Base-by-base conservation (phyloP, 129 eudicot species). In the Tagetes patula region DNA sequence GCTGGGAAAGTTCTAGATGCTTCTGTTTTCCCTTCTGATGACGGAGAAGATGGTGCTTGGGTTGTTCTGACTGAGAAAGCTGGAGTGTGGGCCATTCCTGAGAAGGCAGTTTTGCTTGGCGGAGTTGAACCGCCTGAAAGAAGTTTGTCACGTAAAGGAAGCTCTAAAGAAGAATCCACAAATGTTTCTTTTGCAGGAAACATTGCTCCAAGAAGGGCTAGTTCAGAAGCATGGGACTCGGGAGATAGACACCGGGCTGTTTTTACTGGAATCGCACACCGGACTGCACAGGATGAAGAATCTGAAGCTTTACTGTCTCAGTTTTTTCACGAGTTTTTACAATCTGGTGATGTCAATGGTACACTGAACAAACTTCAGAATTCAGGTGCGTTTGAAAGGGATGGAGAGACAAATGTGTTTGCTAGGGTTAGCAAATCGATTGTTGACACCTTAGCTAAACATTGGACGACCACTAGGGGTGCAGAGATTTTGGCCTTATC, bases 71-170 rank as follows among this genome's bases (percentile, higher is more conserved):
- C 98, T 3, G 96, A 90, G 84, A 94, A 88, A 82, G 98, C 98
- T 79, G 98, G 98, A 63, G 75, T 94, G 45, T 90, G 98, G 98
- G 91, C 92, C 59, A 94, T 94, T 52, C 98, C 96, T 56, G 98
- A 94, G 81, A 90, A 88, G 83, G 98, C 96, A 5, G 90, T 94
- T 82, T 69, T 94, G 72, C 85, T 94, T 70, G 98, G 98, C 63
- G 98, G 98, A 63, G 96, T 94, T 54, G 98, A 94, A 83, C 98
- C 98, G 14, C 98, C 96, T 10, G 98, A 94, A 82, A 81, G 96
- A 75, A 94, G 98, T 80, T 87, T 94, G 82, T 90, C 98, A 33
- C 96, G 96, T 52, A 93, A 93, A 79, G 98, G 98, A 41, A 93
- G 98, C 80, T 93, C 98, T 33, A 94, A 90, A 75, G 98, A 90